Evolutionary conservation across 305 asterid species (phyloP).

Genomic region (Fraxinus paxiana): DNA sequence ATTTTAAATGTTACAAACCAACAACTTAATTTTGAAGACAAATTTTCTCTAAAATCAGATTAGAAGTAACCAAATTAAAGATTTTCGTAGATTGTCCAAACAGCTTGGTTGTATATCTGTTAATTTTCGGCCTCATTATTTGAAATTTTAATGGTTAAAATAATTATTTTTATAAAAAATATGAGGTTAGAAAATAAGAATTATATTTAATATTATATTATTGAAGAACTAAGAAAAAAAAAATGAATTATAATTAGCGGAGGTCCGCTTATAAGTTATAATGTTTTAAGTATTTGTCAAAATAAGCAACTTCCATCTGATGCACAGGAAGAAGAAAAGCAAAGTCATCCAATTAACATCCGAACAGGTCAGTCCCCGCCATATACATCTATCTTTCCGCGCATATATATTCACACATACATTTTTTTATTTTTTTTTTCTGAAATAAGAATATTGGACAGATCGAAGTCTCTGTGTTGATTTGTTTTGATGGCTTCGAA

Average conservation of each 20-base stretch:
- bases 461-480: background rate
- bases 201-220: too few species aligned
- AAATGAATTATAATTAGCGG: too few species aligned
- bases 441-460: background rate
- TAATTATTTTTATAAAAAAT: too few species aligned
- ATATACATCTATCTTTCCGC: background rate
- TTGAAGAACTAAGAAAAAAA: too few species aligned
- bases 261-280: too few species aligned
- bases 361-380: background rate
- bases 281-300: background rate
- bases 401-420: too few species aligned
- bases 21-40: background rate
- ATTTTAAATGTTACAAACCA: too few species aligned
- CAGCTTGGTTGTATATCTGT: background rate
- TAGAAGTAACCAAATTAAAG: background rate
- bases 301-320: background rate
- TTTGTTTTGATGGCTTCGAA: constrained; percentile 63
- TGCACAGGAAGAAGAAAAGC: background rate
- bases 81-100: background rate
- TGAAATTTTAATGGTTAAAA: too few species aligned
- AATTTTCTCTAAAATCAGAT: background rate
- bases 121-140: too few species aligned
- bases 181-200: too few species aligned
- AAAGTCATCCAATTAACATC: background rate
- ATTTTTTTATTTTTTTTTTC: background rate